Base-by-base conservation (phyloP, 2,329 filamentous ascomycete species). In the Epichloe coenophiala region DNA sequence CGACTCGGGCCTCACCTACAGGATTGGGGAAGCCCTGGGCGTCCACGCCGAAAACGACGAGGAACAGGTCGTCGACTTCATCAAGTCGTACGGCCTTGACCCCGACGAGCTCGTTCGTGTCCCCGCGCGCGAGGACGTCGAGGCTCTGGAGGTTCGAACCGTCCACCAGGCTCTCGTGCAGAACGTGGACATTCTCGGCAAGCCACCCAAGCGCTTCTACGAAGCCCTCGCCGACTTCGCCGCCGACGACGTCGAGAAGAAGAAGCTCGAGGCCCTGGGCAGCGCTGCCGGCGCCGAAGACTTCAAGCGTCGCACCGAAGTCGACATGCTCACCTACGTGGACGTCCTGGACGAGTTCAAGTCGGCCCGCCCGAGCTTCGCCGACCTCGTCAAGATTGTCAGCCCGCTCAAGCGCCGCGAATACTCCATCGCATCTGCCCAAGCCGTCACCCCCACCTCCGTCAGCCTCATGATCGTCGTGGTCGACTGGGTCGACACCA, bases 401-500 rank as follows among this genome's bases (percentile, higher is more conserved):
- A 80, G 77, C 57, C 91, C 93, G 12, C 83, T 95, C 74, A 98
- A 98, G 78, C 87, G 93, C 54, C 81, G 93, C 61, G 93, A 98
- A 71, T 98, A 98, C 77, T 95, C 88, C n/a, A 97, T 98, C 59
- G 93, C 93, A 19, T 97, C 93, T 3, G 93, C 89, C 50, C 93
- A 98, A 71, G 88, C 91, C 60, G 91, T 97, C 40, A 90, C 88
- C 1, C 90, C 93, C 19, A 90, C 75, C 63, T 83, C 80, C n/a
- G 89, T 98, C 52, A 80, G 90, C 8, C 81, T 98, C 56, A 93
- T 97, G 81, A 94, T 98, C 62, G 93, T 98, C 54, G 94, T 93
- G 4, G 93, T 98, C 61, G 83, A 88, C 73, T 98, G 93, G 93
- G 83, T 90, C 57, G 91, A 97, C 68, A 77, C 86, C 57, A 78